Evolutionary conservation across 371 early-diverging fungal species (phyloP), one percentile per base, ranked within the genome.

Genomic region (Mucor racemosus): DNA sequence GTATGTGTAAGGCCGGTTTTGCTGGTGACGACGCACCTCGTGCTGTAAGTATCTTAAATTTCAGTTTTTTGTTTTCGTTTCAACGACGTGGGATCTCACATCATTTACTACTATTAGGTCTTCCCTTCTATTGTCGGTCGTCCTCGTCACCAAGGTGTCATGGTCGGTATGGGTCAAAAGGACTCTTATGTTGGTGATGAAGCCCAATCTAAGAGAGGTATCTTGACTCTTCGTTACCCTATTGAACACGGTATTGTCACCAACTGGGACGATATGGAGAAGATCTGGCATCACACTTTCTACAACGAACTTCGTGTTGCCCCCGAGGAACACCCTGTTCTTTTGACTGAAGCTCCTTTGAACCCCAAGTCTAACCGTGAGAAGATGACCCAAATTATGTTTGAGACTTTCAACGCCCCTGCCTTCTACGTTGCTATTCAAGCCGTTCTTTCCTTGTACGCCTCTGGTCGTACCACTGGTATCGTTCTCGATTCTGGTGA

Each of bases 211-310:
- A 97, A 99, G 92, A 89, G 99, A 82, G 99, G 99, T 92, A 97
- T 99, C 76, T 88, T 99, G 69, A 95, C 97, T 44, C 92, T 99
- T 67, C 98, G 96, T 83, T 99, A 99, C 84, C 99, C 99, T 66
- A 99, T 99, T 82, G 99, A 99, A 84, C 99, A 99, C 91, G 99
- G 99, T 88, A 98, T 99, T 82, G 99, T 99, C 35, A 98, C 95
- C 87, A 98, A 99, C 96, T 99, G 99, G 99, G 99, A 99, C 76
- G 98, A 98, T 80, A 99, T 99, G 99, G 99, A 99, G 87, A 99
- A 99, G 89, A 99, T 99, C 79, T 99, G 99, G 97, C 99, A 99
- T 84, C 99, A 99, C 89, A 99, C 99, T 73, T 97, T 97, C 87
- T 92, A 90, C 81, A 91, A 90, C 78, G 90, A 90, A 77, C 84